These are phyloP conservation scores for Aphanomyces invadans DNA, from an alignment of 352 stramenopile species.

Conservation along the genomic window DNA sequence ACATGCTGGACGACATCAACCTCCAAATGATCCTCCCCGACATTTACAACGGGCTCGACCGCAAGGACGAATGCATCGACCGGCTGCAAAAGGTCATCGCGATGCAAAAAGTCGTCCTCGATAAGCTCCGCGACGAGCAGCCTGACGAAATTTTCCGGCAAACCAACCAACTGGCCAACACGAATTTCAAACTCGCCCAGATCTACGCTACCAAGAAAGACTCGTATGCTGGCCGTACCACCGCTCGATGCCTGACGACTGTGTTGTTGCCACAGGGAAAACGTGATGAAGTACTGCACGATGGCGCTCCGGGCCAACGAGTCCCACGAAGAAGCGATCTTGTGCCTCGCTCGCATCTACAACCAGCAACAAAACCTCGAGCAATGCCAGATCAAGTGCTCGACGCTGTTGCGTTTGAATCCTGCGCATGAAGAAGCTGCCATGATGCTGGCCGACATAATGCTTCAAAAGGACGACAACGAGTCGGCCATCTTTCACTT, in stretches of 20 bases:
- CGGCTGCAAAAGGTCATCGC: constrained; percentile 69
- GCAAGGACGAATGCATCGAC: constrained; percentile 68
- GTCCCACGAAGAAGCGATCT: constrained; percentile 74
- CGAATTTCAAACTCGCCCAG: constrained; percentile 73
- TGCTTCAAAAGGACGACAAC: constrained; percentile 84
- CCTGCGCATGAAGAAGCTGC: constrained; percentile 76
- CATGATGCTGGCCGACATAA: constrained; percentile 87
- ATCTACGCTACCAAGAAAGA: constrained; percentile 48
- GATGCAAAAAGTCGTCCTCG: constrained; percentile 82
- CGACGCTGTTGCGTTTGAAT: constrained; percentile 71
- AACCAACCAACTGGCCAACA: constrained; percentile 64
- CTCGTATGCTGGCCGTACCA: not conserved
- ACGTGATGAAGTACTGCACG: constrained; percentile 72
- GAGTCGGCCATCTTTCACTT: constrained; percentile 86
- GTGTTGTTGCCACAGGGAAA: constrained; percentile 42
- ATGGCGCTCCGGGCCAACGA: constrained; percentile 70
- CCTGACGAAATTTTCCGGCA: constrained; percentile 71
- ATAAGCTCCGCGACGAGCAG: constrained; percentile 69
- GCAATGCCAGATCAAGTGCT: constrained; percentile 80
- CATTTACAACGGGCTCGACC: constrained; percentile 66
- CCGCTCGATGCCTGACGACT: not conserved
- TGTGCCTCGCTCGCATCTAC: constrained; percentile 69
- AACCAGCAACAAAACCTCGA: constrained; percentile 71
- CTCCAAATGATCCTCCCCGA: constrained; percentile 69
- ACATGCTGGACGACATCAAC: constrained; percentile 57